These are phyloP conservation scores for Penicillium sp. DNA, from an alignment of 2,329 filamentous ascomycete species.

Conservation along the genomic window DNA sequence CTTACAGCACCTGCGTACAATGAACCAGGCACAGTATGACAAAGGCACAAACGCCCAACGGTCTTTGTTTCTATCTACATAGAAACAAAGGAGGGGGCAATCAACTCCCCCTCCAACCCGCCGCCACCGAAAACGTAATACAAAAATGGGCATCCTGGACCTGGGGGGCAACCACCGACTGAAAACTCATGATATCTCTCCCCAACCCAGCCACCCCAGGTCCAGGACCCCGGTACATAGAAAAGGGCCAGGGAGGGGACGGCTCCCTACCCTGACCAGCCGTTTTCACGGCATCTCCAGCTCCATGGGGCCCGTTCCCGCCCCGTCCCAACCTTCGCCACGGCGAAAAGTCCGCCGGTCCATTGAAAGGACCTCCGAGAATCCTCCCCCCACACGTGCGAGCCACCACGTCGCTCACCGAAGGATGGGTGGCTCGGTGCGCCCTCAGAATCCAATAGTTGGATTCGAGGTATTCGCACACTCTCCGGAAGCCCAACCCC, in stretches of 20 bases:
- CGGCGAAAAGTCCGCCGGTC: constrained; percentile 30
- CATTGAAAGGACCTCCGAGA: constrained; percentile 22
- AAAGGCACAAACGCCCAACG: not conserved
- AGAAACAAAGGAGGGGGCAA: not conserved
- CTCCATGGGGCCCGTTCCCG: constrained; percentile 31
- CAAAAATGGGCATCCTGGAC: constrained; percentile 3
- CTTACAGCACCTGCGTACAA: not conserved
- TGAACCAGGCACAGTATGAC: not conserved
- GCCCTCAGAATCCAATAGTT: constrained; percentile 33
- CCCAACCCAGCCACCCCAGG: not conserved
- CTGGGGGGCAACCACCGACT: not conserved
- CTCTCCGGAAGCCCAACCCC: constrained; percentile 15
- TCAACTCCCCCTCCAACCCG: not conserved
- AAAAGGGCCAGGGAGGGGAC: constrained; percentile 4
- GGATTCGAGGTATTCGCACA: constrained; percentile 26
- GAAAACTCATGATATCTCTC: not conserved
- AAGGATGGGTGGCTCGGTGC: constrained; percentile 32
- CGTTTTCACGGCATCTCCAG: constrained; percentile 20
- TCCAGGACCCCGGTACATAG: constrained; percentile 2
- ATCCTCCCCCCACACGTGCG: constrained; percentile 32
- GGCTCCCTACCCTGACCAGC: constrained; percentile 1
- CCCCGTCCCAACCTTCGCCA: constrained; percentile 37
- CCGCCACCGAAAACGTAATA: not conserved
- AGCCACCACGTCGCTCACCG: constrained; percentile 16
- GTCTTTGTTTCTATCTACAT: not conserved